Percentiles rank a stretch among this genome's conserved stretches.
These are phyloP conservation scores for Musa balbisiana DNA, from an alignment of 202 grass and related monocot genomes.

Conservation along the genomic window DNA sequence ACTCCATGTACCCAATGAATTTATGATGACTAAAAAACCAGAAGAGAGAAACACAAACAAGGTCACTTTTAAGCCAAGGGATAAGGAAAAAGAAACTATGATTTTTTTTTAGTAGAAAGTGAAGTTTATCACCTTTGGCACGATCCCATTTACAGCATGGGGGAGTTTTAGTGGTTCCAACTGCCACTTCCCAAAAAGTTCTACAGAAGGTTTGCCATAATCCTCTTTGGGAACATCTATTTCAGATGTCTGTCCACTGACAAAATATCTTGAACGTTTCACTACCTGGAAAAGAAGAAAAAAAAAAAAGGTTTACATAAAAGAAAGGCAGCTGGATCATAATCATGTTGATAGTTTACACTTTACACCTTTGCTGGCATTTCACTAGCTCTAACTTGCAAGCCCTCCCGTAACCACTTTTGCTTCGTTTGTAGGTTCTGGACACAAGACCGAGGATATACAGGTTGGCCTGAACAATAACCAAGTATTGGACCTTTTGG, in stretches of 20 bases:
- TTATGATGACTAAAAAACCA: no score
- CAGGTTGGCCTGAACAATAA: constrained; percentile 70
- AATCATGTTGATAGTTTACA: constrained; percentile 10
- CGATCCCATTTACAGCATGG: constrained; percentile 72
- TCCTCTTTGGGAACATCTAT: constrained; percentile 36
- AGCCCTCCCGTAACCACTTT: constrained; percentile 67
- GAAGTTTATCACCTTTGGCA: constrained; percentile 56
- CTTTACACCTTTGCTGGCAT: constrained; percentile 58
- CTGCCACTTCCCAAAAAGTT: constrained; percentile 89
- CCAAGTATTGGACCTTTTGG: constrained; percentile 78
- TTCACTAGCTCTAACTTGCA: constrained; percentile 81
- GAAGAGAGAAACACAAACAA: background rate
- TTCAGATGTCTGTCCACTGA: constrained; percentile 42
- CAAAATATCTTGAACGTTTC: constrained; percentile 46
- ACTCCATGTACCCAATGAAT: background rate
- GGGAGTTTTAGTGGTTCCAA: constrained; percentile 70
- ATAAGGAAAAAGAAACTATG: constrained; percentile 5
- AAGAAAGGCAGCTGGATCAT: background rate
- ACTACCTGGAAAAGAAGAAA: constrained; percentile 45
- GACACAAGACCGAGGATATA: constrained; percentile 79
- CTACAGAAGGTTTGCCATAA: constrained; percentile 39
- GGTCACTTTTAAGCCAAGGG: constrained; percentile 23
- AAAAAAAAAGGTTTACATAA: constrained; percentile 16
- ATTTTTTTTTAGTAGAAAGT: constrained; percentile 12
- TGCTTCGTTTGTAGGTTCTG: constrained; percentile 81